These are phyloP conservation scores for Apophysomyces elegans DNA, from an alignment of 371 early-diverging fungal genomes.

Conservation along the genomic window DNA sequence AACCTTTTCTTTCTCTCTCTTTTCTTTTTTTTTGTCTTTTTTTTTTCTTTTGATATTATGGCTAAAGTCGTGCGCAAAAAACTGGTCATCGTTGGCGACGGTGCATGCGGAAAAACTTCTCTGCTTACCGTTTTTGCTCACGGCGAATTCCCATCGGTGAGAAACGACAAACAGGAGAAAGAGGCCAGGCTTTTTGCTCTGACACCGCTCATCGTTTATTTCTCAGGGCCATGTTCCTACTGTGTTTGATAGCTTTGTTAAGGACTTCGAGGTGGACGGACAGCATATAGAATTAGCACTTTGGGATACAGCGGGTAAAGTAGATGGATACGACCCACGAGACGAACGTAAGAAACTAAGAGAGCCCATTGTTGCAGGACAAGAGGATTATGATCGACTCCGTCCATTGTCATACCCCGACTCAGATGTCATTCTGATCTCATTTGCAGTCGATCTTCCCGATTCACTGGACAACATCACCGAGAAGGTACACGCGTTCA, in stretches of 20 bases:
- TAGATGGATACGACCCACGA: background rate
- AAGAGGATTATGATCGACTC: slow-evolving; percentile 60
- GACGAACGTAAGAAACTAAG: background rate
- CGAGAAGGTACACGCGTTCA: slow-evolving; percentile 32
- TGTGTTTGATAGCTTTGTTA: slow-evolving; percentile 80
- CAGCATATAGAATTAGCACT: slow-evolving; percentile 76
- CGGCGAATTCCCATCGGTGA: slow-evolving; percentile 44
- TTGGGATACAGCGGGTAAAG: slow-evolving; percentile 87
- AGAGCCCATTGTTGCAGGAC: slow-evolving; percentile 36
- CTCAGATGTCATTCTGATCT: slow-evolving; percentile 54
- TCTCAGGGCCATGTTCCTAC: slow-evolving; percentile 52
- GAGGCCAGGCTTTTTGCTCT: no score
- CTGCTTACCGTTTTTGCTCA: slow-evolving; percentile 44
- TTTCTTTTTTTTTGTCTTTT: no score
- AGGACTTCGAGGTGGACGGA: slow-evolving; percentile 75
- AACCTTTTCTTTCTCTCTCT: no score
- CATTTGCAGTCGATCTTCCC: slow-evolving; percentile 62
- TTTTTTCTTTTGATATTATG: background rate
- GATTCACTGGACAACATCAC: slow-evolving; percentile 62
- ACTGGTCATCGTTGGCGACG: slow-evolving; percentile 77
- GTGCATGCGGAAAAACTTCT: slow-evolving; percentile 70
- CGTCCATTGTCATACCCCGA: slow-evolving; percentile 57
- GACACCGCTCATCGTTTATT: background rate
- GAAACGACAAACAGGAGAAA: background rate
- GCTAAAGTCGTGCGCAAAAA: slow-evolving; percentile 34